Evolutionary conservation across 352 stramenopile species (phyloP), one percentile per base, ranked within the genome.

Genomic region (Phytophthora cactorum): DNA sequence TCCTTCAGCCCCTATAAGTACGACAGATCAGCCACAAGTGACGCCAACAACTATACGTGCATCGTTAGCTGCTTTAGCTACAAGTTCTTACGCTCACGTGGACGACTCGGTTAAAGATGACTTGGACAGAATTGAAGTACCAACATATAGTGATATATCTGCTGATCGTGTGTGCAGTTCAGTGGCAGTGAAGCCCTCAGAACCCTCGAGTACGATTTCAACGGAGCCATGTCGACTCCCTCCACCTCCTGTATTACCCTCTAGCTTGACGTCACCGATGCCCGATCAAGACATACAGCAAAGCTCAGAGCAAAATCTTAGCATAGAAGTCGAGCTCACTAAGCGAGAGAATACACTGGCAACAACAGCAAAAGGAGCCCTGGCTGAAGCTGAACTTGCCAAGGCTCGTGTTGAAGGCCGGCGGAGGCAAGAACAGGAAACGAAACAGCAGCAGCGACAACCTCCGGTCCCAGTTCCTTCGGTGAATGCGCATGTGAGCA

Each of bases 351-450:
- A 79, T 53, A 81, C 76, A 3, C 68, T 90, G 6, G 70, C 66
- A 10, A 65, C 78, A 4, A 88, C 79, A 10, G 72, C 74, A 15
- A 89, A 91, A 58, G 82, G 84, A 8, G 86, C 86, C 3, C 61
- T 86, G 22, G 79, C 74, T 5, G 86, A 93, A 65, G 86, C 86
- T 5, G 82, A 93, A 61, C 77, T 93, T 50, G 84, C 86, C 7
- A 89, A 86, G 57, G 70, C 77, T 27, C 80, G 86, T 6, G 82
- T 93, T 14, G 86, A 92, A 64, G 79, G 55, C 11, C 74, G 86
- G 0, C 75, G 84, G 14, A 90, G 88, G 57, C 75, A 82, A 53
- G 80, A 91, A 34, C 63, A 70, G 6, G 83, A 91, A 53, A 31
- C 65, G 5, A 81, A 86, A 45, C 76, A 73, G 32, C 76, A 73